phyloP scores from a whole-genome alignment of 1,139 yeast genomes.

The Magnusiomyces clavatus region DNA sequence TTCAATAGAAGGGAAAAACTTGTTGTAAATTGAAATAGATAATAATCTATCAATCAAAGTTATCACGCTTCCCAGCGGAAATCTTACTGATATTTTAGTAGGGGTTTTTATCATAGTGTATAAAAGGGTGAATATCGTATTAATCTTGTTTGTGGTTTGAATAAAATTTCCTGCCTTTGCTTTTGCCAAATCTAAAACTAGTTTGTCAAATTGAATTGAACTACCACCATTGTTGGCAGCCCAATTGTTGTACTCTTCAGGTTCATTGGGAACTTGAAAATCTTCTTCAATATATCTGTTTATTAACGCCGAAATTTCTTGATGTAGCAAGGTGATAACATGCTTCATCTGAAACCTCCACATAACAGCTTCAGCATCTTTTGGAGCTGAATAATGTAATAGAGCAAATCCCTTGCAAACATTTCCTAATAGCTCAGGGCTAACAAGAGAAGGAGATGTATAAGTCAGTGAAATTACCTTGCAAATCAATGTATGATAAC shows the following conservation, averaged over 20 bases:
- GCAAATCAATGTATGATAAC: slow-evolving; percentile 44
- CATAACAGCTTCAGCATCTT: slow-evolving; percentile 34
- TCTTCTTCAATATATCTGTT: slow-evolving; percentile 21
- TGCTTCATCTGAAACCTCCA: slow-evolving; percentile 24
- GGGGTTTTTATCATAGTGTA: slow-evolving; percentile 21
- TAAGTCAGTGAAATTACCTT: slow-evolving; percentile 32
- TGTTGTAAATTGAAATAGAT: slow-evolving; percentile 17
- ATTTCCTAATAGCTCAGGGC: slow-evolving; percentile 34
- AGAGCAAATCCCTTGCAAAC: slow-evolving; percentile 50
- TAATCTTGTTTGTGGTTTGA: slow-evolving; percentile 14
- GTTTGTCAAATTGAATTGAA: background rate
- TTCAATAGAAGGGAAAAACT: slow-evolving; percentile 18
- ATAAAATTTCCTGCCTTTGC: background rate
- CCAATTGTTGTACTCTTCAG: slow-evolving; percentile 4
- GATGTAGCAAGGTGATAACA: slow-evolving; percentile 23
- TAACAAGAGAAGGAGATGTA: slow-evolving; percentile 28
- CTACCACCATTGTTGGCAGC: background rate
- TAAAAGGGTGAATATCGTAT: slow-evolving; percentile 21
- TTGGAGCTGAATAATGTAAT: slow-evolving; percentile 53
- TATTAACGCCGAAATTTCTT: slow-evolving; percentile 16
- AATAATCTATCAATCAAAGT: slow-evolving; percentile 23
- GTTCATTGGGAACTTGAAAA: background rate
- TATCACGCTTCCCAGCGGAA: slow-evolving; percentile 26
- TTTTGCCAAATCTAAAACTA: slow-evolving; percentile 4
- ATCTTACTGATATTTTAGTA: slow-evolving; percentile 23